Evolutionary conservation across 768 basidiomycete genomes (phyloP).

Genomic region (Boletus rufocinnamomeus): DNA sequence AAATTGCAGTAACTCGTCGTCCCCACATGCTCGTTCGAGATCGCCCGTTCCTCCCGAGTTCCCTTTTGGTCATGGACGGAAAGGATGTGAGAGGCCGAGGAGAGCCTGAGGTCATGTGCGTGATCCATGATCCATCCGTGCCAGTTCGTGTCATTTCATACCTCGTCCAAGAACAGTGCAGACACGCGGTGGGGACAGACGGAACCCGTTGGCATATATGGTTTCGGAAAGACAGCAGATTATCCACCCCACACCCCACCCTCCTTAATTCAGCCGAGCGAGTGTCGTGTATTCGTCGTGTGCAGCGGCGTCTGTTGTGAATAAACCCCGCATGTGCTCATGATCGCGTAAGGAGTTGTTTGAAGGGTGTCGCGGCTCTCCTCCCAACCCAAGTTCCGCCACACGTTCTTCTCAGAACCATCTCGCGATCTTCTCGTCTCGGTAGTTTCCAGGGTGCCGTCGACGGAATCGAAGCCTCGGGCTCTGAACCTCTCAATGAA

Average conservation of each 20-base stretch:
- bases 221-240: neutral
- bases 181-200: neutral
- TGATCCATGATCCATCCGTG: neutral
- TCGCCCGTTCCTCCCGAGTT: neutral
- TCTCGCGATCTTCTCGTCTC: neutral
- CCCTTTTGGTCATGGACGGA: neutral
- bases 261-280: neutral
- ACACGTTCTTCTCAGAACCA: neutral
- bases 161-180: neutral
- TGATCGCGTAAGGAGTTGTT: neutral
- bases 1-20: conserved; percentile 8
- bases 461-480: neutral
- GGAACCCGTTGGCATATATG: neutral
- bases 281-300: neutral
- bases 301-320: neutral
- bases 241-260: neutral
- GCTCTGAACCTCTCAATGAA: neutral
- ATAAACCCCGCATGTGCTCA: neutral
- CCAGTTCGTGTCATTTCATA: neutral
- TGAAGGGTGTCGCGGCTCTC: neutral
- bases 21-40: too few relatives aligned
- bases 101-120: neutral
- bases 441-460: neutral
- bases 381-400: neutral
- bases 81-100: too few relatives aligned